Evolutionary conservation across 192 early-diverging fungal species (phyloP).

Genomic region (Coemansia sp.): DNA sequence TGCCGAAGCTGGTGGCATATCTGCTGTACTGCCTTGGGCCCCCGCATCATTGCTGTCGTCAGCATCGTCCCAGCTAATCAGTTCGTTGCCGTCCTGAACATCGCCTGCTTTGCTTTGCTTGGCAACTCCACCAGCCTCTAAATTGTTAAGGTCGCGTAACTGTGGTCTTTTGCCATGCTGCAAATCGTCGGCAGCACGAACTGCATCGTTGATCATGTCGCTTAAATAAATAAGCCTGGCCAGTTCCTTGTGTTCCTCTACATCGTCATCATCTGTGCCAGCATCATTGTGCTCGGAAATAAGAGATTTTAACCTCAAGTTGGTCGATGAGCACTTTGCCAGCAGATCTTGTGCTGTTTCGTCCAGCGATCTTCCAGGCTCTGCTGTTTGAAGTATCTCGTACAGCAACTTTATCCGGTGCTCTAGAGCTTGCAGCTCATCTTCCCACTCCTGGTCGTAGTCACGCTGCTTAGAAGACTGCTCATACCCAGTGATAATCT

Average conservation of each 20-base stretch:
- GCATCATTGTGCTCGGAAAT: slow-evolving; percentile 29
- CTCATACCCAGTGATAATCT: slow-evolving; percentile 94
- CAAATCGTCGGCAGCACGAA: slow-evolving; percentile 32
- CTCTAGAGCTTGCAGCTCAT: slow-evolving; percentile 80
- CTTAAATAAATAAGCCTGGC: slow-evolving; percentile 43
- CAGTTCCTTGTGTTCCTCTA: slow-evolving; percentile 24
- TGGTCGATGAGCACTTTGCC: slow-evolving; percentile 36
- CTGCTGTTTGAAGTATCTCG: slow-evolving; percentile 75
- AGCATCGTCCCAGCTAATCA: slow-evolving; percentile 35
- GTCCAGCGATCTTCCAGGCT: slow-evolving; percentile 55
- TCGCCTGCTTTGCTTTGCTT: not conserved
- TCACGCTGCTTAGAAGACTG: slow-evolving; percentile 61
- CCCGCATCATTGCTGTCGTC: slow-evolving; percentile 2
- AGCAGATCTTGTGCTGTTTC: slow-evolving; percentile 37
- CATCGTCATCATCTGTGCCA: slow-evolving; percentile 8
- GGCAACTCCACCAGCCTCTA: not conserved
- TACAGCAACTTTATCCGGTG: slow-evolving; percentile 70
- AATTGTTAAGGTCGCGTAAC: not conserved
- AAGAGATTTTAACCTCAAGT: slow-evolving; percentile 36
- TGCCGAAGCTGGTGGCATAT: not conserved
- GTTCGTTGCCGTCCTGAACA: slow-evolving; percentile 8
- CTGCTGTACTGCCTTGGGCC: not conserved
- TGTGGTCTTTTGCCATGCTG: slow-evolving; percentile 31
- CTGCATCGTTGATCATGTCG: slow-evolving; percentile 39
- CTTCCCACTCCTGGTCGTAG: slow-evolving; percentile 78